phyloP scores from a whole-genome alignment of 2,329 filamentous ascomycete genomes.

The Penicillium thymicola region DNA sequence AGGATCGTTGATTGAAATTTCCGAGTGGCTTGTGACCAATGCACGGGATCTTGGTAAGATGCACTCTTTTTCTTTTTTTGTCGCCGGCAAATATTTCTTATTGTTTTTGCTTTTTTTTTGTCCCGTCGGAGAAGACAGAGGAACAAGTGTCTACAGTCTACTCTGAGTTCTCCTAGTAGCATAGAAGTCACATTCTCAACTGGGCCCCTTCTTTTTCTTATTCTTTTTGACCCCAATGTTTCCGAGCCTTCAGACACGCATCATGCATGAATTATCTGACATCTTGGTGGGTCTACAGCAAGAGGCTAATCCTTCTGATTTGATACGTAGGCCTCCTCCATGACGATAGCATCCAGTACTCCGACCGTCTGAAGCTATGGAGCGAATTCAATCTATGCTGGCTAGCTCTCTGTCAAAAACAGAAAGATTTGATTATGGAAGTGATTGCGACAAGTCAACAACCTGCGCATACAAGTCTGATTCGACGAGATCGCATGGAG shows the following conservation, averaged over 20 bases:
- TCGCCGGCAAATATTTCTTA: slow-evolving; percentile 23
- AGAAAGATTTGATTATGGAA: slow-evolving; percentile 68
- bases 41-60: slow-evolving; percentile 64
- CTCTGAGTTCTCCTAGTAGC: slow-evolving; percentile 6
- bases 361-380: slow-evolving; percentile 81
- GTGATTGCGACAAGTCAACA: slow-evolving; percentile 59
- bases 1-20: slow-evolving; percentile 58
- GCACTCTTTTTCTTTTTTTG: slow-evolving; percentile 3
- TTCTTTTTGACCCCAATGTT: not conserved
- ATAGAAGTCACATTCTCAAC: slow-evolving; percentile 12
- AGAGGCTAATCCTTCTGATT: slow-evolving; percentile 21
- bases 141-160: not conserved
- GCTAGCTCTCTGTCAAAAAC: slow-evolving; percentile 77
- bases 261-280: slow-evolving; percentile 17
- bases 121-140: not conserved
- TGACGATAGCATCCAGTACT: slow-evolving; percentile 73
- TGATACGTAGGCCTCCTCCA: slow-evolving; percentile 67
- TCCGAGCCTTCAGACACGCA: slow-evolving; percentile 11
- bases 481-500: slow-evolving; percentile 67
- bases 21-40: slow-evolving; percentile 65
- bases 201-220: slow-evolving; percentile 12
- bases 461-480: slow-evolving; percentile 57
- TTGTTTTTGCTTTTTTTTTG: slow-evolving; percentile 4
- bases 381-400: slow-evolving; percentile 92
- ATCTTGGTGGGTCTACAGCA: not conserved